phyloP scores from a whole-genome alignment of 225 moss, liverwort and hornwort species.

The Anthoceros angustus region DNA sequence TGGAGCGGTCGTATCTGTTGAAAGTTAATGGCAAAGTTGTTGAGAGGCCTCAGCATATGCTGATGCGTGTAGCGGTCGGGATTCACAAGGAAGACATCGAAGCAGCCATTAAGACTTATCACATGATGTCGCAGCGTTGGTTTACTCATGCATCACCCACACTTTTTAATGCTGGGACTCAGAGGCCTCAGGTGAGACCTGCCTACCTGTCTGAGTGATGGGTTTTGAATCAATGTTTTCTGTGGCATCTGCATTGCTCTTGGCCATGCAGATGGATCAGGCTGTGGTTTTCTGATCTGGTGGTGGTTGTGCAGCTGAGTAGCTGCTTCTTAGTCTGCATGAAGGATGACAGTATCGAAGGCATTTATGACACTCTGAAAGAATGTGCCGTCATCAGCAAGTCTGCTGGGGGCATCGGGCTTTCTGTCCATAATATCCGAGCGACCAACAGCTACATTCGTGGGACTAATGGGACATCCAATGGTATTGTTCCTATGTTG shows the following conservation, averaged over 20 bases:
- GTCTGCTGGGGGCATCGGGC: conserved; percentile 71
- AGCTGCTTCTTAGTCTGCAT: conserved; percentile 87
- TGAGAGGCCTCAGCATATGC: conserved; percentile 93
- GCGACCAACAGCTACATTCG: conserved; percentile 86
- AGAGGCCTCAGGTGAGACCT: conserved; percentile 56
- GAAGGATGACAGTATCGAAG: conserved; percentile 92
- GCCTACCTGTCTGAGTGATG: background rate
- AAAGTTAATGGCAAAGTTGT: conserved; percentile 66
- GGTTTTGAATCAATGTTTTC: background rate
- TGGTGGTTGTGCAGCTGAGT: conserved; percentile 42
- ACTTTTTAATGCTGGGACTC: conserved; percentile 71
- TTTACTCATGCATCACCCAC: conserved; percentile 91
- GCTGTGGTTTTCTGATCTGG: background rate
- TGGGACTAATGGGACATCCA: conserved; percentile 79
- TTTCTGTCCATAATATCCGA: conserved; percentile 75
- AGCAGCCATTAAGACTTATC: conserved; percentile 55
- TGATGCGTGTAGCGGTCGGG: conserved; percentile 85
- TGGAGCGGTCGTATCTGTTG: conserved; percentile 74
- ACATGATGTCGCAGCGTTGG: conserved; percentile 95
- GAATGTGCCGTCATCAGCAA: conserved; percentile 93
- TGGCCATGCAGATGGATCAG: background rate
- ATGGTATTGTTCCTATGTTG: conserved; percentile 83
- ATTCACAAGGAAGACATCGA: conserved; percentile 60
- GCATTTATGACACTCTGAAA: conserved; percentile 78
- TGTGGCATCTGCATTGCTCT: background rate